Base-by-base conservation (phyloP, 768 basidiomycete genomes). In the Leucocoprinus sp. region DNA sequence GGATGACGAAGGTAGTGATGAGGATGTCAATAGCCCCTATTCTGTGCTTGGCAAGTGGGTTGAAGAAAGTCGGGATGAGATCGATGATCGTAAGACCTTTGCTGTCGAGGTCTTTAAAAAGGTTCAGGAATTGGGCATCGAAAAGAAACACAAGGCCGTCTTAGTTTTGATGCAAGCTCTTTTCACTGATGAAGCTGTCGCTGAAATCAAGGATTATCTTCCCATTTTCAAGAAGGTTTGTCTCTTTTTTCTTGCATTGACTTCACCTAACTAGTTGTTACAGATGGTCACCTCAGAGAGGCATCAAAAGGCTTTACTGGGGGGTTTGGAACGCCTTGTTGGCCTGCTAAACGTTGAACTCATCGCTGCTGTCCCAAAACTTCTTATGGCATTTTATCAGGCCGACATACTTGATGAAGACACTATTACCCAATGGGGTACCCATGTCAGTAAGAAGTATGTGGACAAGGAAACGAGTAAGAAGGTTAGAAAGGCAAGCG, bases 381-480 rank as follows among this genome's bases (percentile, higher is more conserved):
- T 96, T 53, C 73, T 99, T 50, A 97, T 98, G 93, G 78, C 65
- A 9, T 76, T 96, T 55, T 99, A 97, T 63, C 93, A 98, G 63
- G 76, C 70, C 31, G 96, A 98, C 54, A 70, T 98, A 14, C 67
- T 99, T 42, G 93, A 97, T 5, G 96, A 99, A 61, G 91, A 90
- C 19, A 74, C 95, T 5, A 71, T 93, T 40, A 80, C 72, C 8
- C 81, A 93, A 52, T 97, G 93, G 95, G 93, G 93, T 7, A 95
- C 90, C 3, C 93, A 95, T 55, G 90, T 93, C 60, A 89, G 84
- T 67, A 95, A 87, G 74, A 96, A 97, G 69, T 95, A 91, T 59
- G 88, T 93, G 36, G 89, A 95, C 65, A 92, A 86, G 66, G 93
- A 97, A 21, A 84, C 78, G 37, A 88, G 85, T 64, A 98, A 97